Percentiles rank a stretch among this genome's conserved stretches.
Conservation (phyloP, 1,284 basidiomycete species). For the Sporisorium graminicola region DNA sequence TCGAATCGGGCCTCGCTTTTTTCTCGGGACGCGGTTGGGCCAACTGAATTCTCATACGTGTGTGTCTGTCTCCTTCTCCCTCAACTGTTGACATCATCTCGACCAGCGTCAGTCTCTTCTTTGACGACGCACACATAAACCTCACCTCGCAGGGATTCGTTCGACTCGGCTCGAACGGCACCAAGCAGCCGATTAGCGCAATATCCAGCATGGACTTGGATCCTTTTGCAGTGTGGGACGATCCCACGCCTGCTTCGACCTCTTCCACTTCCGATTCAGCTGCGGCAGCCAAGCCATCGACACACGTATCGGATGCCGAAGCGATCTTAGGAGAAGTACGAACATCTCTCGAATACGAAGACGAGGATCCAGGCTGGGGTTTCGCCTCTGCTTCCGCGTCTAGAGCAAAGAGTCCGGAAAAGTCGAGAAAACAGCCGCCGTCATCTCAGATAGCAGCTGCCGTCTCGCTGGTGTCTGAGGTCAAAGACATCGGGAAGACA, state of each 20-base stretch:
- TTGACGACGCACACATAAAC: neutral
- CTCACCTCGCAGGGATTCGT: no score
- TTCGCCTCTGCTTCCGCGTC: constrained; percentile 21
- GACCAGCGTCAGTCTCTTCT: neutral
- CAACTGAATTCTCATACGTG: constrained; percentile 7
- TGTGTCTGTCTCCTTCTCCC: neutral
- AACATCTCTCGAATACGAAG: constrained; percentile 26
- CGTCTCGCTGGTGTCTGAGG: neutral
- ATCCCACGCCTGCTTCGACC: constrained; percentile 21
- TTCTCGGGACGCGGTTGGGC: constrained; percentile 36
- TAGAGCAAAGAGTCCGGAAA: constrained; percentile 36
- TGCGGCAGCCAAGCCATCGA: neutral
- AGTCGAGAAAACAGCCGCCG: constrained; percentile 22
- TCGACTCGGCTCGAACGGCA: neutral
- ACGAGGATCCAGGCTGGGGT: constrained; percentile 51
- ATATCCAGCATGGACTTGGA: constrained; percentile 45
- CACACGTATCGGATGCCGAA: neutral
- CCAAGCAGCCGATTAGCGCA: no score
- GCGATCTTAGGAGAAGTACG: constrained; percentile 6
- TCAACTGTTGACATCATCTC: neutral
- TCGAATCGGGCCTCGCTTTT: constrained; percentile 1
- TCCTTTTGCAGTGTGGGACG: constrained; percentile 50
- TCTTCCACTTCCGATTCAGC: constrained; percentile 4
- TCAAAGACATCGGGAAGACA: neutral
- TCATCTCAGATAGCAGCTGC: neutral